Percentiles rank a stretch among this genome's conserved stretches.
Conservation (phyloP, 1,139 yeast genomes). For the Ogataea hybrid region DNA sequence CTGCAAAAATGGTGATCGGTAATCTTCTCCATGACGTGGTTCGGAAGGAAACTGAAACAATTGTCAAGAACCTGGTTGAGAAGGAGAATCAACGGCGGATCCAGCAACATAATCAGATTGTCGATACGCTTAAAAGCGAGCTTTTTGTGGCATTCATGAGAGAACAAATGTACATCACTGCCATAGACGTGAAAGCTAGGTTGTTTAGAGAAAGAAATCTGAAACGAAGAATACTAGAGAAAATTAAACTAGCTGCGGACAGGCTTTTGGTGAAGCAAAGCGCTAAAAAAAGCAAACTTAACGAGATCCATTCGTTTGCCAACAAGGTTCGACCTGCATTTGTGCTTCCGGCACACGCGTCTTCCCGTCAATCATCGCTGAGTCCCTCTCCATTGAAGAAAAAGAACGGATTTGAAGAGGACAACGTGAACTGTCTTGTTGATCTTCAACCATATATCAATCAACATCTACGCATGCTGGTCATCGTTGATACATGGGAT, state of each 20-base stretch:
- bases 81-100: slow-evolving; percentile 29
- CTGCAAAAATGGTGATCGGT: slow-evolving; percentile 30
- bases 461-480: slow-evolving; percentile 23
- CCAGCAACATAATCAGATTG: slow-evolving; percentile 32
- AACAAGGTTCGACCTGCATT: slow-evolving; percentile 19
- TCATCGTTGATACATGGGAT: slow-evolving; percentile 47
- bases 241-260: slow-evolving; percentile 32
- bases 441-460: slow-evolving; percentile 1
- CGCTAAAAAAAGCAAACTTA: slow-evolving; percentile 38
- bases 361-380: not conserved
- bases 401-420: slow-evolving; percentile 1
- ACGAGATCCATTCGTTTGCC: slow-evolving; percentile 41
- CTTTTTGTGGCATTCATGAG: slow-evolving; percentile 58
- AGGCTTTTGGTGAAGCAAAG: slow-evolving; percentile 30
- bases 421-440: slow-evolving; percentile 1
- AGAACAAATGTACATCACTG: slow-evolving; percentile 47
- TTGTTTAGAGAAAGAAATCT: slow-evolving; percentile 25
- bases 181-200: slow-evolving; percentile 37
- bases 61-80: slow-evolving; percentile 33
- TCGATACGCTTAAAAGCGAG: slow-evolving; percentile 44
- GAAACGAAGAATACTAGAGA: slow-evolving; percentile 28
- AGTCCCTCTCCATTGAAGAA: not conserved
- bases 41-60: slow-evolving; percentile 31
- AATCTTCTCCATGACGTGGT: slow-evolving; percentile 36
- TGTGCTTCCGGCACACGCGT: not conserved